Base-by-base conservation (phyloP, 2,329 filamentous ascomycete species). In the Torrubiella hemipterigena region DNA sequence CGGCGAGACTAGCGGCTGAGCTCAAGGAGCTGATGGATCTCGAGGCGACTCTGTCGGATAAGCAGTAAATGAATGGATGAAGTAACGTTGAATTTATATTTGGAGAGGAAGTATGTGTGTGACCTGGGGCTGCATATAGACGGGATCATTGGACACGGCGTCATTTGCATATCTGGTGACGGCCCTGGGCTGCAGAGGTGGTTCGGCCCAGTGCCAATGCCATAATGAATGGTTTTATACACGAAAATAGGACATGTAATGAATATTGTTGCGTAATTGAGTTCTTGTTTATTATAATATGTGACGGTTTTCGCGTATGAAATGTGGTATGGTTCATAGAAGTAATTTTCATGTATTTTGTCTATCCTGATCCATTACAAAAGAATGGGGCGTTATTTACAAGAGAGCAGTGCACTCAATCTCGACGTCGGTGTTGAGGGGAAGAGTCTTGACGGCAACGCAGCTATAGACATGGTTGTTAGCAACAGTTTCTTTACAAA, bases 281-380 rank as follows among this genome's bases (percentile, higher is more conserved):
- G n/a, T n/a, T n/a, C n/a, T n/a, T n/a, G n/a, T n/a, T n/a, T n/a
- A n/a, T n/a, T n/a, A n/a, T n/a, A n/a, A n/a, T n/a, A n/a, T n/a
- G n/a, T n/a, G n/a, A n/a, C n/a, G n/a, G n/a, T n/a, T n/a, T n/a
- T 26, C 12, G 23, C 23, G n/a, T 7, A 13, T 26, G n/a, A 23
- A 23, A 23, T n/a, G n/a, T n/a, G 21, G 8, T 23, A 23, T n/a
- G 9, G 9, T 8, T 23, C 21, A 23, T 23, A 8, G 8, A 9
- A 9, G 8, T n/a, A 9, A 9, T 23, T 23, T 13, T 56, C 50
- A 40, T 69, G 63, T 17, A 69, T 23, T 23, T 52, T 16, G 63
- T 62, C 37, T 67, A 68, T 15, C 26, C 26, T 15, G 32, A 30
- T 26, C 21, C 31, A 29, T 13, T 31, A 21, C 22, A 30, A 19